A percentile compares a stretch with the other conserved stretches of the same genome.
phyloP scores from a whole-genome alignment of 1,284 basidiomycete species.

The Cutaneotrichosporon sp. region DNA sequence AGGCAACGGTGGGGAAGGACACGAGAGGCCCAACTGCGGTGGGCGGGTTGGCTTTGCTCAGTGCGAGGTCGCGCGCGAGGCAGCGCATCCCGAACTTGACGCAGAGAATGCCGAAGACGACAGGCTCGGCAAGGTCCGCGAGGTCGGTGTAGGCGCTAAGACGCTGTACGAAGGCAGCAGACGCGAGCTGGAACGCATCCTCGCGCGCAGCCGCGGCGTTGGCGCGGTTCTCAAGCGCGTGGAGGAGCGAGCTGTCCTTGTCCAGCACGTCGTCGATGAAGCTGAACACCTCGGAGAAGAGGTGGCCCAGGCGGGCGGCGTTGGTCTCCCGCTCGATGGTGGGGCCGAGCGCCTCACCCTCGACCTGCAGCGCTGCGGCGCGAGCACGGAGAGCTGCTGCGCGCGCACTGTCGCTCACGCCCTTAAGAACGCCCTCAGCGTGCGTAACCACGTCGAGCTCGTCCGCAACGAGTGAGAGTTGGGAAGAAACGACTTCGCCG shows the following conservation, averaged over 20 bases:
- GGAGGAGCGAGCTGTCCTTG: conserved; percentile 42
- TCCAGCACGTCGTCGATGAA: conserved; percentile 57
- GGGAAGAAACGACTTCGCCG: conserved; percentile 58
- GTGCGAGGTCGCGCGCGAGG: conserved; percentile 34
- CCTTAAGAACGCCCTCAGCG: conserved; percentile 65
- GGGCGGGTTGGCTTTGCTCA: conserved; percentile 27
- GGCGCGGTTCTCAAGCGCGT: conserved; percentile 28
- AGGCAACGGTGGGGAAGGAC: conserved; percentile 53
- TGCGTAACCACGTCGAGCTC: conserved; percentile 63
- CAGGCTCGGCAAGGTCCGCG: conserved; percentile 66
- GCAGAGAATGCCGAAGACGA: conserved; percentile 65
- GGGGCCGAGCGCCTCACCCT: conserved; percentile 41
- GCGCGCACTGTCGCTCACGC: conserved; percentile 61
- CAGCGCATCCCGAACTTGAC: conserved; percentile 75
- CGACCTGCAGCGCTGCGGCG: conserved; percentile 33
- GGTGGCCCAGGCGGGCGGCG: conserved; percentile 64
- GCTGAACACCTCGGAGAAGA: conserved; percentile 78
- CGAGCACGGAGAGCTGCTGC: conserved; percentile 31
- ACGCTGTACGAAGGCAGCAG: conserved; percentile 55
- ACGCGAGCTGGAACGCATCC: conserved; percentile 53
- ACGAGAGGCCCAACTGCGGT: conserved; percentile 40
- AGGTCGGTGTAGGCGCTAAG: conserved; percentile 57
- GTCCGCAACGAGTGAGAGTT: conserved; percentile 56
- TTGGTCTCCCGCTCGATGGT: conserved; percentile 55
- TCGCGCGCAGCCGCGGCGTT: conserved; percentile 44